Base-by-base conservation (phyloP, 1,284 basidiomycete species). In the Sporisorium exsertum region DNA sequence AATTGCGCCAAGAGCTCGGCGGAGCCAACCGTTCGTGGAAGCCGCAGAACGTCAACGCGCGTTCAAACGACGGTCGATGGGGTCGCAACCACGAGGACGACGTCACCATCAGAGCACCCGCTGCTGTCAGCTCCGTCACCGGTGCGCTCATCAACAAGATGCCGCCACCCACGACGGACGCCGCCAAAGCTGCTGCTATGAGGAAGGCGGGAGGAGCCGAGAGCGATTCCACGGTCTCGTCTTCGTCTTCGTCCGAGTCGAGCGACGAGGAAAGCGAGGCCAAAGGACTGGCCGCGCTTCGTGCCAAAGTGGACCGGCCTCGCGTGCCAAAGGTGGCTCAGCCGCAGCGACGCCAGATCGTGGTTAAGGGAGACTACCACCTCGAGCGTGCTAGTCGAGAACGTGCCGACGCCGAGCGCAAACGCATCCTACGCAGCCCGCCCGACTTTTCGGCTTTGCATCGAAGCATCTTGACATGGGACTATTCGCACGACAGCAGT, bases 401-500 rank as follows among this genome's bases (percentile, higher is more conserved):
- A 42, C 60, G 78, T 27, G 64, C 72, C 27, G 73, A 81, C 57
- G 64, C 72, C 24, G 72, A 79, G 49, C 78, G 80, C 53, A 80
- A 76, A 54, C 90, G 89, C 47, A 89, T 90, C 29, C 87, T 92
- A 75, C 90, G 94, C 13, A 88, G 95, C 76, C 91, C 91, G 77
- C 95, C 95, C 0, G 92, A 98, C 83, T 88, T 95, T 33, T 90
- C 91, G 15, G 88, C 88, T 15, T 89, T 99, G 22, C 93, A 96
- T 85, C 90, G 90, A 43, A 88, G 88, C n/a, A 88, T 99, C 42
- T 87, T 99, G 1, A 90, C 92, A 0, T 99, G 96, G 96, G 88
- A 93, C 84, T 94, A 94, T 69, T 89, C 91, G 56, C 89, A 93
- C 73, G 86, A 86, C 1, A 92, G 91, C 12, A 87, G 89, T 9